Percentiles rank a stretch among this genome's conserved stretches.
These are phyloP conservation scores for Kodamaea hsintzibuensis DNA, from an alignment of 805 yeast species.

Conservation along the genomic window DNA sequence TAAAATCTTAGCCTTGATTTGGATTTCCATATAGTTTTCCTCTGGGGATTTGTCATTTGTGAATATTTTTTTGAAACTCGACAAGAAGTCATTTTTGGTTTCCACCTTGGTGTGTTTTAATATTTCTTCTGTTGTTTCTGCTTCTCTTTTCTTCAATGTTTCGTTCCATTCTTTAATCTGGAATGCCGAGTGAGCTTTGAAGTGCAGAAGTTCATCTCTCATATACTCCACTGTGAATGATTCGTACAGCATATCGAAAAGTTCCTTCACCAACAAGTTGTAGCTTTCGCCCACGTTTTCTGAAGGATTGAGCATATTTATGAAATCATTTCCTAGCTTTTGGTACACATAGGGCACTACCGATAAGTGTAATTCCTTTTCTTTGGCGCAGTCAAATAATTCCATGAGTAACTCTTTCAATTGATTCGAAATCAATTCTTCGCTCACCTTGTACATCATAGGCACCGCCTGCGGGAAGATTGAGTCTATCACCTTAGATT, in stretches of 20 bases:
- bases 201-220: slow-evolving; percentile 34
- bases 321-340: slow-evolving; percentile 25
- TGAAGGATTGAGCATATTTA: slow-evolving; percentile 27
- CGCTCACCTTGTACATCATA: slow-evolving; percentile 49
- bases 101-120: slow-evolving; percentile 51
- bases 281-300: slow-evolving; percentile 41
- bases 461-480: slow-evolving; percentile 48
- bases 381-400: slow-evolving; percentile 29
- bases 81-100: slow-evolving; percentile 31
- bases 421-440: slow-evolving; percentile 44
- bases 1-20: slow-evolving; percentile 78
- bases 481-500: slow-evolving; percentile 39
- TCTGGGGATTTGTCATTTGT: slow-evolving; percentile 16
- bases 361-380: slow-evolving; percentile 29
- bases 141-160: slow-evolving; percentile 43
- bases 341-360: slow-evolving; percentile 43
- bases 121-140: slow-evolving; percentile 47
- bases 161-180: slow-evolving; percentile 35
- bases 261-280: slow-evolving; percentile 29
- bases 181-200: slow-evolving; percentile 25
- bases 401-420: slow-evolving; percentile 33
- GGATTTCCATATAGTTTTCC: slow-evolving; percentile 60
- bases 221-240: slow-evolving; percentile 41
- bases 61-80: slow-evolving; percentile 27
- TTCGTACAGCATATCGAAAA: slow-evolving; percentile 45